A percentile compares a stretch with the other conserved stretches of the same genome.
Conservation (phyloP, 768 basidiomycete species). For the Pulveroboletus sp. region DNA sequence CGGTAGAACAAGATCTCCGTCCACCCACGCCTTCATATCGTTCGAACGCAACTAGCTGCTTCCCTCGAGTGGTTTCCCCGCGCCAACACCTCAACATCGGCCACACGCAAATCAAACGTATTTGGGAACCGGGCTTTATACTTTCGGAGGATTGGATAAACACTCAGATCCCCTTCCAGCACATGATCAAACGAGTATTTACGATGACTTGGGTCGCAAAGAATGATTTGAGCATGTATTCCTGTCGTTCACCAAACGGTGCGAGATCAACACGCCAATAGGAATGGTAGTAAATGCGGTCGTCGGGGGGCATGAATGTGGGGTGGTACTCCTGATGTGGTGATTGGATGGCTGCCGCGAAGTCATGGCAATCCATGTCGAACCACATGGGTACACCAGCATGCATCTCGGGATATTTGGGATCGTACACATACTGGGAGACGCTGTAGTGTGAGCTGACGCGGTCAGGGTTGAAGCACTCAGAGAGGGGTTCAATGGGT, state of each 20-base stretch:
- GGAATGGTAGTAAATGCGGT: constrained; percentile 73
- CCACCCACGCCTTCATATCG: constrained; percentile 88
- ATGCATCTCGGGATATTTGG: constrained; percentile 65
- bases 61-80: constrained; percentile 67
- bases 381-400: constrained; percentile 74
- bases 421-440: constrained; percentile 57
- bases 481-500: constrained; percentile 55
- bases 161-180: constrained; percentile 83
- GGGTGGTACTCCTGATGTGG: constrained; percentile 3
- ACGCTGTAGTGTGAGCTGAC: constrained; percentile 68
- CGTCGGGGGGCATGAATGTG: constrained; percentile 26
- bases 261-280: constrained; percentile 93
- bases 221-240: constrained; percentile 89
- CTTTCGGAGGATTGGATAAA: constrained; percentile 50
- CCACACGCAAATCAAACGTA: constrained; percentile 64
- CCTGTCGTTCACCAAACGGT: constrained; percentile 75
- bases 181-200: constrained; percentile 67
- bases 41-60: constrained; percentile 52
- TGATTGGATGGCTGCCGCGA: constrained; percentile 72
- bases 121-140: constrained; percentile 64
- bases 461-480: constrained; percentile 65
- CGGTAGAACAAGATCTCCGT: constrained; percentile 88
- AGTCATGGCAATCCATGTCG: constrained; percentile 89
- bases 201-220: constrained; percentile 82
- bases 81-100: constrained; percentile 64